Evolutionary conservation across 2,329 filamentous ascomycete genomes (phyloP), one percentile per base, ranked within the genome.

Genomic region (Ophioceras dolichostomum): DNA sequence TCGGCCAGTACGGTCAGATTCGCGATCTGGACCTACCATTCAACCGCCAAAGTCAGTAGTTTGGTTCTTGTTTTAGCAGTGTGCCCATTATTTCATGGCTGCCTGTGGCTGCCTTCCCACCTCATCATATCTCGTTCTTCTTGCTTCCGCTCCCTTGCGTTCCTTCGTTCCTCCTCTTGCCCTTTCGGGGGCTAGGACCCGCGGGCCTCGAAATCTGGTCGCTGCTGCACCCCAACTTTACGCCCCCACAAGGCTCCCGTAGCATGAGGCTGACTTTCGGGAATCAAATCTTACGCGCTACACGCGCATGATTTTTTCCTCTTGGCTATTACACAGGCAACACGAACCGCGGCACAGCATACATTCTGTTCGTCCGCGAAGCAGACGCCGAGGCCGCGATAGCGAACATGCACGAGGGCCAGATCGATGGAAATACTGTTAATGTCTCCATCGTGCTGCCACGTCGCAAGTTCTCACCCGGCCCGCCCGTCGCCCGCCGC

Each of bases 361-460:
- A 95, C 57, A 87, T 96, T 44, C 69, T 94, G 30, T 98, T 82
- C 59, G 67, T 76, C 38, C 70, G 81, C 46, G 75, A 87, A 45
- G 67, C 73, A 35, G 82, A 89, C 45, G 89, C 91, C 18, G 86
- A 95, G 59, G 69, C 77, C 12, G 91, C 91, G 20, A 93, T 95
- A 48, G 77, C 88, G 14, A 84, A 94, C 55, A 96, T 98, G 91
- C 91, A 98, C 58, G 91, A 98, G 62, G 86, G 84, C n/a, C 84
- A 94, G 53, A 64, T 94, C 20, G 88, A 95, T 57, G 87, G 87
- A 36, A 76, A 79, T 17, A 68, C 77, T 28, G 79, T 95, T 51
- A 82, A 81, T 51, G 88, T 95, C 34, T 91, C 84, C 32, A 91
- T 95, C 46, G 85, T 94, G 19, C 67, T 94, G 26, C 86, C 86